Evolutionary conservation across 2,329 filamentous ascomycete genomes (phyloP), one percentile per base, ranked within the genome.

Genomic region (Rhynchosporium secalis): DNA sequence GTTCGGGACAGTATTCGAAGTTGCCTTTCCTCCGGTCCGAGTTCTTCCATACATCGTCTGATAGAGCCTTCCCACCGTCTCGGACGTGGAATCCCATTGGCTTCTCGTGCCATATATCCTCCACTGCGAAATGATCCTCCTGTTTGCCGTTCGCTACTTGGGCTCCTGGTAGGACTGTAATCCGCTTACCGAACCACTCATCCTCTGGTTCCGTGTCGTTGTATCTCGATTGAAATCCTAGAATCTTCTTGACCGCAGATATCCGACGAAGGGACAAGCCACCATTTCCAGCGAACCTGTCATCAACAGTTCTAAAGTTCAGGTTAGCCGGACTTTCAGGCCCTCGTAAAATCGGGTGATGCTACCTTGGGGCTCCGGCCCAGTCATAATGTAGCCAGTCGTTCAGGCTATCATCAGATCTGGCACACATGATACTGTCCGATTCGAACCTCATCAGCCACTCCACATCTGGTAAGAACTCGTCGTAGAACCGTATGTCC

Each of bases 371-470:
- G 4, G 81, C 79, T 4, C 82, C 82, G 28, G 81, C 80, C 81
- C 82, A 85, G 66, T 79, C 78, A 75, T 78, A 84, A n/a, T 76
- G 71, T 9, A 84, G 73, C 80, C 80, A 84, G 5, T 83, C 79
- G 66, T 85, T 79, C 45, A 85, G 70, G 64, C 79, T 80, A 45
- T 70, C 75, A n/a, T 75, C 74, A 10, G 81, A 81, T 68, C 84
- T 84, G 60, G 81, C 78, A 66, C 82, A 85, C 51, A 84, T 72
- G 51, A 85, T 82, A 67, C 79, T 82, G 69, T 85, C 82, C n/a
- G 77, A 75, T 66, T 84, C 81, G 66, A 79, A 85, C 68, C 80
- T 80, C 58, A 85, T 74, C 31, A 85, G 71, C 80, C 80, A 84
- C 71, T 84, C 81, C 40, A 79, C 80, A 0, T 74, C 76, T 0